These are phyloP conservation scores for Jamesozyma rosinii DNA, from an alignment of 805 yeast species.

Conservation along the genomic window DNA sequence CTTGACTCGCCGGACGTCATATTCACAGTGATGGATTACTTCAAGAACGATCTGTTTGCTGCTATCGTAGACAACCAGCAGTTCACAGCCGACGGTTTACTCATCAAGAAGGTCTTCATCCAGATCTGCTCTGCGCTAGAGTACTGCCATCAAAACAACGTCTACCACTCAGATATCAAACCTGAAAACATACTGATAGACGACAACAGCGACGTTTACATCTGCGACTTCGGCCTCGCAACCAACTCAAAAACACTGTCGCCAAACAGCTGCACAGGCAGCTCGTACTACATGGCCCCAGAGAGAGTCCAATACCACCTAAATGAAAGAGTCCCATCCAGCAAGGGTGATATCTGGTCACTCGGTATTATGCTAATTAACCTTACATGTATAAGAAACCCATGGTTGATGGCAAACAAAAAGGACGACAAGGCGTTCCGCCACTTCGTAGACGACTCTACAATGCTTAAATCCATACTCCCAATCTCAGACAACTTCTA, in stretches of 20 bases:
- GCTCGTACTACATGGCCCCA: slow-evolving; percentile 89
- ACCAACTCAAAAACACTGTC: slow-evolving; percentile 48
- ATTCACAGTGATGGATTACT: slow-evolving; percentile 79
- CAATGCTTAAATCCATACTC: slow-evolving; percentile 52
- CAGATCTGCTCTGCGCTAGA: slow-evolving; percentile 79
- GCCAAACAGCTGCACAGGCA: slow-evolving; percentile 73
- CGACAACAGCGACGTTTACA: slow-evolving; percentile 44
- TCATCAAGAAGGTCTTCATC: slow-evolving; percentile 49
- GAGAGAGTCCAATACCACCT: slow-evolving; percentile 42
- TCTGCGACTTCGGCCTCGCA: slow-evolving; percentile 87
- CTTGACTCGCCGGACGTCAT: slow-evolving; percentile 48
- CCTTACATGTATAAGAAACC: slow-evolving; percentile 74
- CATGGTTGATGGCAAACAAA: slow-evolving; percentile 77
- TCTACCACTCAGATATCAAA: slow-evolving; percentile 89
- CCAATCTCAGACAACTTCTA: slow-evolving; percentile 64
- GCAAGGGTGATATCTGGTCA: slow-evolving; percentile 82
- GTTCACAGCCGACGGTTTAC: slow-evolving; percentile 43
- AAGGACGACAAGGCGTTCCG: slow-evolving; percentile 53
- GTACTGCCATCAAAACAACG: slow-evolving; percentile 72
- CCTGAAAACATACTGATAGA: slow-evolving; percentile 84
- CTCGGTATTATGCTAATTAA: slow-evolving; percentile 73
- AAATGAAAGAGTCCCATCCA: slow-evolving; percentile 39
- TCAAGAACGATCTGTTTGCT: slow-evolving; percentile 75
- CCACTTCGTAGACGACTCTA: slow-evolving; percentile 48
- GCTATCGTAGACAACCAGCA: slow-evolving; percentile 69